Conservation (phyloP, 345 rosid genomes). For the Lenwebbia sp. region DNA sequence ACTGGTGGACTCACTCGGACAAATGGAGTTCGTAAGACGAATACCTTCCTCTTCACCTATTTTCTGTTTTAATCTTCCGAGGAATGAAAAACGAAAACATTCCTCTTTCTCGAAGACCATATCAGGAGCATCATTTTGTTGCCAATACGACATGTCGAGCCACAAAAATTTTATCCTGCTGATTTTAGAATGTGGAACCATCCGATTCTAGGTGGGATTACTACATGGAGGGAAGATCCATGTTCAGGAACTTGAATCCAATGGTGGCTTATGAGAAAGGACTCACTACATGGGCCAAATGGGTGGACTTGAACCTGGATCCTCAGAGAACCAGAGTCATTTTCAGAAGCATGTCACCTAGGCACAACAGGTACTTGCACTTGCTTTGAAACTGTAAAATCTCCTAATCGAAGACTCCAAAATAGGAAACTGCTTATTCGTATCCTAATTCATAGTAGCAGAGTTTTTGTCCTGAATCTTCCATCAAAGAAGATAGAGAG, state of each 20-base stretch:
- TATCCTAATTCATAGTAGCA: not conserved
- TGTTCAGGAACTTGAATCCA: slow-evolving; percentile 40
- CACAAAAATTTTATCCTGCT: not conserved
- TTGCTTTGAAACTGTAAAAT: not conserved
- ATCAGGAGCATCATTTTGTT: not conserved
- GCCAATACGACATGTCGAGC: not conserved
- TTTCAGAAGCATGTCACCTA: slow-evolving; percentile 63
- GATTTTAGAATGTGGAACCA: not conserved
- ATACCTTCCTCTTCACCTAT: not conserved
- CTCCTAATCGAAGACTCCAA: not conserved
- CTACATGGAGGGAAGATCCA: slow-evolving; percentile 43
- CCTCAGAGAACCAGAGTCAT: slow-evolving; percentile 45
- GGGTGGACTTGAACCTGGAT: slow-evolving; percentile 53
- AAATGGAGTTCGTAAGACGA: slow-evolving; percentile 50
- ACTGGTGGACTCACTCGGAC: slow-evolving; percentile 98
- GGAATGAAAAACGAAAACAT: not conserved
- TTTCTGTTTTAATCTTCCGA: not conserved
- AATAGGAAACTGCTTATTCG: not conserved
- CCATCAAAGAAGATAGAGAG: not conserved
- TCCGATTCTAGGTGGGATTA: slow-evolving; percentile 51
- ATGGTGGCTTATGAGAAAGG: slow-evolving; percentile 66
- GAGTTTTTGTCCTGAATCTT: not conserved
- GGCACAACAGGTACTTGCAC: slow-evolving; percentile 45
- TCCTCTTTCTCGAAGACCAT: not conserved
- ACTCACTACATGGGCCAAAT: slow-evolving; percentile 66